phyloP scores from a whole-genome alignment of 2,329 filamentous ascomycete genomes.

The Neopestalotiopsis rosae region DNA sequence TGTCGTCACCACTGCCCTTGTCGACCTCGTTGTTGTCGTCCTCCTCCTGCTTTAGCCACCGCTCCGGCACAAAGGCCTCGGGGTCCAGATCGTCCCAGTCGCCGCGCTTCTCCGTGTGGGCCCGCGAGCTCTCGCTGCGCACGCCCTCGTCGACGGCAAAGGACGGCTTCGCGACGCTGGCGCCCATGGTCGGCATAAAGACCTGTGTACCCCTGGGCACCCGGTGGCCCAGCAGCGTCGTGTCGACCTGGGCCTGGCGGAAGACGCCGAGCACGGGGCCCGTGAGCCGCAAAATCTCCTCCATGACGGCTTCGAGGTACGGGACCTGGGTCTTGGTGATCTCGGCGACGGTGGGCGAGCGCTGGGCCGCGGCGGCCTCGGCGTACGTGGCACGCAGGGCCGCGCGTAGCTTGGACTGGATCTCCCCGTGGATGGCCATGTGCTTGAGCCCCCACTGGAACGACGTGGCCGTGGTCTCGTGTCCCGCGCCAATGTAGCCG shows the following conservation, averaged over 20 bases:
- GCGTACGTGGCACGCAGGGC: constrained; percentile 16
- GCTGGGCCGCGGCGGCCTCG: constrained; percentile 4
- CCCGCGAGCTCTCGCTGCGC: constrained; percentile 20
- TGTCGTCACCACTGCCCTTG: neutral
- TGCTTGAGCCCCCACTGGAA: constrained; percentile 22
- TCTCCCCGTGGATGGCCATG: constrained; percentile 15
- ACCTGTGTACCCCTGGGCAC: constrained; percentile 18
- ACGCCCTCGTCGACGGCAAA: constrained; percentile 21
- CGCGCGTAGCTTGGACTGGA: constrained; percentile 18
- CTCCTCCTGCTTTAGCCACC: constrained; percentile 20
- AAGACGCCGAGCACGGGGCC: constrained; percentile 12
- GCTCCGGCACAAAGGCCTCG: constrained; percentile 20
- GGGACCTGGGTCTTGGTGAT: constrained; percentile 18
- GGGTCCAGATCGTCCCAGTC: constrained; percentile 19
- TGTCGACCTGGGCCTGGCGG: constrained; percentile 19
- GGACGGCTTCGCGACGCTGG: constrained; percentile 13
- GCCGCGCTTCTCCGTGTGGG: constrained; percentile 13
- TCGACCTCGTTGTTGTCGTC: neutral
- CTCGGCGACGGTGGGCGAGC: constrained; percentile 20
- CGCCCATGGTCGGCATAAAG: constrained; percentile 14
- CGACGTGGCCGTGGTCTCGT: constrained; percentile 15
- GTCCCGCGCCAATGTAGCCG: constrained; percentile 16
- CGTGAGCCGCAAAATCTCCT: constrained; percentile 20
- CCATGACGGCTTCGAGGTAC: constrained; percentile 22
- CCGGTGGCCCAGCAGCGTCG: constrained; percentile 17